A percentile compares a stretch with the other conserved stretches of the same genome.
phyloP scores from a whole-genome alignment of 1,139 yeast genomes.

The Debaryomycetaceae sp. region DNA sequence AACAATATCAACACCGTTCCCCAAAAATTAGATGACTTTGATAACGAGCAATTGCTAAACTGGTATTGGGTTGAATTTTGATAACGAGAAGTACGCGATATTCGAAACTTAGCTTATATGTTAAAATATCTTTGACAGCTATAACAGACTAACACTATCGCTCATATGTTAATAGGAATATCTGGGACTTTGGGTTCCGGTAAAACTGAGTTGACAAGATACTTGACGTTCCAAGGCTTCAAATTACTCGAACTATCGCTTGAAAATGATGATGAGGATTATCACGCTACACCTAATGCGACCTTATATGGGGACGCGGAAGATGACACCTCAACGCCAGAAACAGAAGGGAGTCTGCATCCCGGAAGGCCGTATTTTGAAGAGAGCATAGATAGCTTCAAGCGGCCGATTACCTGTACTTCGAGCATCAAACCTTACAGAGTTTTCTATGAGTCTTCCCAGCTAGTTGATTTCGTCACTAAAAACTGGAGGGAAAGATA shows the following conservation, averaged over 20 bases:
- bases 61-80: neutral
- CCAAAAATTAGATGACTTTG: neutral
- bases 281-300: constrained; percentile 2
- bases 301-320: neutral
- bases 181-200: constrained; percentile 75
- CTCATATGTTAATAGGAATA: constrained; percentile 70
- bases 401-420: constrained; percentile 1
- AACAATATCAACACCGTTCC: too few species aligned
- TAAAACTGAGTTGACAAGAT: constrained; percentile 59
- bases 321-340: neutral
- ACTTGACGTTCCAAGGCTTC: constrained; percentile 58
- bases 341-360: neutral
- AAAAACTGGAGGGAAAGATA: constrained; percentile 61
- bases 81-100: neutral
- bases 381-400: neutral
- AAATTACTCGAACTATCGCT: constrained; percentile 20
- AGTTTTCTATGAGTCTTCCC: constrained; percentile 33
- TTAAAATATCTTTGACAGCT: neutral
- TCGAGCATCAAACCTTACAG: constrained; percentile 12
- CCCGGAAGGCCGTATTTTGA: neutral
- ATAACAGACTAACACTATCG: neutral
- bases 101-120: too few species aligned
- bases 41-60: neutral
- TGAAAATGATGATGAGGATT: constrained; percentile 4
- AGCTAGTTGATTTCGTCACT: constrained; percentile 63